phyloP scores from a whole-genome alignment of 1,139 yeast genomes.

The Suhomyces choctaworum region DNA sequence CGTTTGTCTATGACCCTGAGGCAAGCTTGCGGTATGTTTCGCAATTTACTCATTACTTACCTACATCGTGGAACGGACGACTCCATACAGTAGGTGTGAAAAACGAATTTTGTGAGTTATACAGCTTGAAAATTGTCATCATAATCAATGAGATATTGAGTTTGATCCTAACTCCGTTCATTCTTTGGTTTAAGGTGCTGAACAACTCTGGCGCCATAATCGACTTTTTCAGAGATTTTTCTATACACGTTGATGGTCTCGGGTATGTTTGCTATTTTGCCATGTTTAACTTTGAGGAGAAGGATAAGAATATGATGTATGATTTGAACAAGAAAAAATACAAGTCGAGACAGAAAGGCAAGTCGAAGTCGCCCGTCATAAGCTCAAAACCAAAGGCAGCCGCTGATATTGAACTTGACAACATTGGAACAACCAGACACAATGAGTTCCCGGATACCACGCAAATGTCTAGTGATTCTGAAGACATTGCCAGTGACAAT shows the following conservation, averaged over 20 bases:
- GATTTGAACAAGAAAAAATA: slow-evolving; percentile 32
- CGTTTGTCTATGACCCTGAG: slow-evolving; percentile 81
- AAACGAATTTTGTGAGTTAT: slow-evolving; percentile 75
- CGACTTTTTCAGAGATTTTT: slow-evolving; percentile 86
- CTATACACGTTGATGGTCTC: slow-evolving; percentile 88
- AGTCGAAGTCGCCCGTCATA: slow-evolving; percentile 6
- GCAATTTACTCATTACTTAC: slow-evolving; percentile 86
- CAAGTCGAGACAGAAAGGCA: slow-evolving; percentile 10
- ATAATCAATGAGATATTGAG: slow-evolving; percentile 78
- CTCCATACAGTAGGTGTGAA: slow-evolving; percentile 84
- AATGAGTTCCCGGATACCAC: slow-evolving; percentile 15
- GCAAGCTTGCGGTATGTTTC: slow-evolving; percentile 75
- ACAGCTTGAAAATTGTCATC: slow-evolving; percentile 71
- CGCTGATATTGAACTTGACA: slow-evolving; percentile 18
- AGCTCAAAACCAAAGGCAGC: slow-evolving; percentile 9
- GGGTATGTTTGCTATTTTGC: slow-evolving; percentile 96
- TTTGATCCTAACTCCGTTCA: slow-evolving; percentile 79
- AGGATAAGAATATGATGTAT: slow-evolving; percentile 51
- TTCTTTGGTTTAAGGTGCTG: slow-evolving; percentile 82
- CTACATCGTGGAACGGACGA: slow-evolving; percentile 80
- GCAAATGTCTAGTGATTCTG: slow-evolving; percentile 20
- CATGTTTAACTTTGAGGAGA: slow-evolving; percentile 76
- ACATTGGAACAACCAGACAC: slow-evolving; percentile 11
- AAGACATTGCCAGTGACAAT: slow-evolving; percentile 43
- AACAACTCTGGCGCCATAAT: slow-evolving; percentile 70